Evolutionary conservation across 2,329 filamentous ascomycete species (phyloP).

Genomic region (Sarocladiaceae sp.): DNA sequence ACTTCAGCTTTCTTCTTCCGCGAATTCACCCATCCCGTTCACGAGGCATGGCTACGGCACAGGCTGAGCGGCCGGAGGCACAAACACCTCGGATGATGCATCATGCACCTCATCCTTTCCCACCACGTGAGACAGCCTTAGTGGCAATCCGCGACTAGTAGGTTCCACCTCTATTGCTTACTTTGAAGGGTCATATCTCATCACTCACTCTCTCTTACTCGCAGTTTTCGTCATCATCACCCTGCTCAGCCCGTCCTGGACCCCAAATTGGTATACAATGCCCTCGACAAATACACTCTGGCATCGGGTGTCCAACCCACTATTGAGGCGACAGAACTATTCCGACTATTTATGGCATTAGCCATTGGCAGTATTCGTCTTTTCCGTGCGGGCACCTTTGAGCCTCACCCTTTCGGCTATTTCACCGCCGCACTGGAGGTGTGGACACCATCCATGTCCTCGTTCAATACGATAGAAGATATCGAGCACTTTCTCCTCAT

Average conservation of each 20-base stretch:
- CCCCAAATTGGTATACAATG: neutral
- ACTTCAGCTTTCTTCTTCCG: neutral
- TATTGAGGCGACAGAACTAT: neutral
- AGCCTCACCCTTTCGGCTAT: conserved; percentile 12
- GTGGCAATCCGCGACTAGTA: neutral
- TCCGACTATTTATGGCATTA: conserved; percentile 11
- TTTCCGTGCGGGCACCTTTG: conserved; percentile 5
- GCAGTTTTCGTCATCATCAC: neutral
- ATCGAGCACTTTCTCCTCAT: conserved; percentile 11
- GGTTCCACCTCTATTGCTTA: neutral
- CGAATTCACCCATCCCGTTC: neutral
- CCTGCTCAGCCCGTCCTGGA: neutral
- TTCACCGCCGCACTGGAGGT: conserved; percentile 12
- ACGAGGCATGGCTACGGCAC: neutral
- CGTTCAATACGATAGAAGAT: conserved; percentile 10
- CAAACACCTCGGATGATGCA: conserved; percentile 1
- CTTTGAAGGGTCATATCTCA: neutral
- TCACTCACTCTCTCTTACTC: neutral
- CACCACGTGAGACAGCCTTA: neutral
- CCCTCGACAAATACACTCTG: neutral
- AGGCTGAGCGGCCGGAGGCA: neutral
- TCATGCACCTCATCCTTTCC: conserved; percentile 6
- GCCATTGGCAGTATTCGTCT: conserved; percentile 11
- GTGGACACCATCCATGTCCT: neutral
- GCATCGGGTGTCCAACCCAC: neutral